Evolutionary conservation across 192 early-diverging fungal genomes (phyloP), one percentile per base, ranked within the genome.

Genomic region (Irineochytrium annulatum): DNA sequence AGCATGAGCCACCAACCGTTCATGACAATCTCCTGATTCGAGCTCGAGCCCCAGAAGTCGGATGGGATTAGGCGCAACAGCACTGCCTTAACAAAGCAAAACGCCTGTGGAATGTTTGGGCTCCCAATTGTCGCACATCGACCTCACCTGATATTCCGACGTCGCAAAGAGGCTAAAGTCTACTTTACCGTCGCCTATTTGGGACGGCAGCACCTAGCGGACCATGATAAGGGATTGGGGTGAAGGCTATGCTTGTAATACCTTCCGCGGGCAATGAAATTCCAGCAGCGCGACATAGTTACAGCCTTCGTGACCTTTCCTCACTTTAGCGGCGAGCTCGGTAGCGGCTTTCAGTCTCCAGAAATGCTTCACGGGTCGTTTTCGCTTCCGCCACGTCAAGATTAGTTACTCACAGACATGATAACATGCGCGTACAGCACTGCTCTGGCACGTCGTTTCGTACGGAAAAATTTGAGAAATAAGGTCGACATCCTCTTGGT

Each of bases 1-100:
- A 43, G 13, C 24, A 29, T 35, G 22, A 52, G 44, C 20, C 26
- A 54, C 43, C 29, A 60, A 83, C 79, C 64, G 73, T 79, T 65
- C 43, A 84, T 34, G 65, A 82, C 52, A 16, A 75, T 49, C 41
- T 70, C 34, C 59, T 69, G 68, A 62, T 91, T 91, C 13, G 77
- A 68, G 14, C 48, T 57, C 31, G 74, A 76, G 8, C 90, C 90
- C 48, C 82, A 84, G 35, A 90, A 69, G 0, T 62, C 74, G 26
- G 70, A 68, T 1, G 90, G 90, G 51, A 92, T 69, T 3, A 88
- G 74, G 3, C 71, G 34, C n/a, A 43, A 33, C 1, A 73, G 14
- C 8, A 43, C 44, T 3, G 72, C 48, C 14, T 43, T 19, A 1
- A 74, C 53, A 37, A 69, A 74, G 14, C 48, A 62, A 53, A 16